Evolutionary conservation across 73 alveolate species (phyloP).

Genomic region (Effrenium voratum): DNA sequence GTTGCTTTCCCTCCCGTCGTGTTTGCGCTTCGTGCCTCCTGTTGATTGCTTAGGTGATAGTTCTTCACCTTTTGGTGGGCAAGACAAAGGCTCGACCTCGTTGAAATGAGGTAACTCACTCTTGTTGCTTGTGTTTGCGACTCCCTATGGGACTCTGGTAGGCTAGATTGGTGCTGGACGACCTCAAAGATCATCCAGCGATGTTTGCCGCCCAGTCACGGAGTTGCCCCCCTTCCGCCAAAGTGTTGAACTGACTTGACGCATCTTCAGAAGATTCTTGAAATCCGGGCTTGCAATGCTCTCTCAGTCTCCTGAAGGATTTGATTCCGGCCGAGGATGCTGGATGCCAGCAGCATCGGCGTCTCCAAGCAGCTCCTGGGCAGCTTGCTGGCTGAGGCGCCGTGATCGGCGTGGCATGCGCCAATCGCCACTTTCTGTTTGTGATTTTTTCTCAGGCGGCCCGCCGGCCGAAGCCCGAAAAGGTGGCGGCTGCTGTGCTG

Average conservation of each 20-base stretch:
- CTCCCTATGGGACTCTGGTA: too few relatives aligned
- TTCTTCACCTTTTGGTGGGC: conserved; percentile 73
- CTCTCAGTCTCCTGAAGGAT: neutral
- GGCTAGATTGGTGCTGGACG: conserved; percentile 31
- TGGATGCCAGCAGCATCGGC: conserved; percentile 88
- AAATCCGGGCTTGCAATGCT: neutral
- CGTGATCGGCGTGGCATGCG: too few relatives aligned
- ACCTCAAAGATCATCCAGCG: conserved; percentile 40
- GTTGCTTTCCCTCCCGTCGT: too few relatives aligned
- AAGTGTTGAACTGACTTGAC: neutral
- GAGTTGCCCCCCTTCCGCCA: neutral
- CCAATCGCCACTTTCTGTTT: too few relatives aligned
- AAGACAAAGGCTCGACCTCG: conserved; percentile 28
- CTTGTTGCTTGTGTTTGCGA: too few relatives aligned
- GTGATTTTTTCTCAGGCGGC: too few relatives aligned
- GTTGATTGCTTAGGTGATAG: conserved; percentile 30
- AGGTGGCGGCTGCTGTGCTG: too few relatives aligned
- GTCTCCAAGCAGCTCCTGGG: conserved; percentile 37
- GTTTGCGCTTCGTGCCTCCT: too few relatives aligned
- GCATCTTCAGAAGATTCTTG: neutral
- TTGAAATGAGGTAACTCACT: too few relatives aligned
- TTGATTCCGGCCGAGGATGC: conserved; percentile 15
- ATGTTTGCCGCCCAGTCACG: neutral
- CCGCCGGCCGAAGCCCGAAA: too few relatives aligned
- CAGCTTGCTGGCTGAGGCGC: conserved; percentile 60